Evolutionary conservation across 768 basidiomycete species (phyloP).

Genomic region (Suillus luteus): DNA sequence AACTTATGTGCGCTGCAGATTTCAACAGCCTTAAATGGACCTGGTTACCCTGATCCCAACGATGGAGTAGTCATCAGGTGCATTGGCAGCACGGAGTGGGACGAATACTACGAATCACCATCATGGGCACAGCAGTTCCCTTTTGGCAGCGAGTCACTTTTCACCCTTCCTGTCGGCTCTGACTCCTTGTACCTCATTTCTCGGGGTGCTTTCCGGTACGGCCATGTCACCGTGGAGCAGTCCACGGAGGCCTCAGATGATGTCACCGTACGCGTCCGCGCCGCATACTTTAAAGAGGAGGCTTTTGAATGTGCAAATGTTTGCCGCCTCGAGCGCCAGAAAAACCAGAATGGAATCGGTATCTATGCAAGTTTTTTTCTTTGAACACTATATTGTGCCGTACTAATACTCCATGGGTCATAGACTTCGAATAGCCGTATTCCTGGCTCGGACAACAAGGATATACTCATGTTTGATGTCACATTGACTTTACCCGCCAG

Average conservation of each 20-base stretch:
- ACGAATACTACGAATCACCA: constrained; percentile 13
- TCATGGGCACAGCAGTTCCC: constrained; percentile 22
- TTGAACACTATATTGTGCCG: not conserved
- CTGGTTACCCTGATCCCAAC: constrained; percentile 9
- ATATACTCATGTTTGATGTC: constrained; percentile 31
- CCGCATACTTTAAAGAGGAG: constrained; percentile 27
- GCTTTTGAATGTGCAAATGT: constrained; percentile 32
- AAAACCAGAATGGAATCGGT: constrained; percentile 36
- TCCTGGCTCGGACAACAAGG: constrained; percentile 11
- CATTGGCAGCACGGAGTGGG: constrained; percentile 21
- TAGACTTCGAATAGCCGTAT: constrained; percentile 21
- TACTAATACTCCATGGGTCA: not conserved
- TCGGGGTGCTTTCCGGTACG: constrained; percentile 31
- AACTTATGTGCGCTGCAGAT: constrained; percentile 16
- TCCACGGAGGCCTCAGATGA: constrained; percentile 8
- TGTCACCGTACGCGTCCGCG: constrained; percentile 33
- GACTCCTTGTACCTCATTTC: constrained; percentile 37
- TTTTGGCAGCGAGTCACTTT: constrained; percentile 23
- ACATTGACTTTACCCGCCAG: constrained; percentile 32
- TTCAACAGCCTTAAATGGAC: not conserved
- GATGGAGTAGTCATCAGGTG: constrained; percentile 23
- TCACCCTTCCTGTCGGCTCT: constrained; percentile 33
- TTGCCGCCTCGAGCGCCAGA: constrained; percentile 31
- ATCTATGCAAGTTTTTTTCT: constrained; percentile 36
- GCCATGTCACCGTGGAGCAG: constrained; percentile 24